Conservation (phyloP, 306 rosid genomes). For the Bauhinia variegata region DNA sequence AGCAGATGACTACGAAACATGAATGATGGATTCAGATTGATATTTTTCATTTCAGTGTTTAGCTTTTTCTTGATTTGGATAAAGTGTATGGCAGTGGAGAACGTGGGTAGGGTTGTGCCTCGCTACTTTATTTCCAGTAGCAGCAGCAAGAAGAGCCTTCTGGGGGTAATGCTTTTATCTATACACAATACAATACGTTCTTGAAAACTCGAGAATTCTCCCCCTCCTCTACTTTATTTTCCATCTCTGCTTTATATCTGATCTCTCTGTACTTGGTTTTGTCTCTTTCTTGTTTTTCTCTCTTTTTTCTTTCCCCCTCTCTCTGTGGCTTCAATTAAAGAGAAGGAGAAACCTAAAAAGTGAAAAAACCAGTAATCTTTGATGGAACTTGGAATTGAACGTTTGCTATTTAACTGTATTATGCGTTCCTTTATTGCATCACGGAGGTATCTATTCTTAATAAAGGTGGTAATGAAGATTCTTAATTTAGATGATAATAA, state of each 20-base stretch:
- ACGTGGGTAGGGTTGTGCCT: conserved; percentile 61
- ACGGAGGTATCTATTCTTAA: neutral
- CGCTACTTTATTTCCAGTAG: conserved; percentile 42
- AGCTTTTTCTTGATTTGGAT: neutral
- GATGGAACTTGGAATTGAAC: neutral
- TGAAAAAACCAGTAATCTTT: neutral
- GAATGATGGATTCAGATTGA: too few species aligned
- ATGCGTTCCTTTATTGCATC: too few species aligned
- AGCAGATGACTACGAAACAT: too few species aligned
- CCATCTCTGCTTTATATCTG: too few species aligned
- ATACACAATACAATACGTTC: conserved; percentile 15
- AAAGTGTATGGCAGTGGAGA: conserved; percentile 51
- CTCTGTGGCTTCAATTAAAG: conserved; percentile 35
- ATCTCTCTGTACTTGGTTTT: conserved; percentile 52
- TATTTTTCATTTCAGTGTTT: too few species aligned
- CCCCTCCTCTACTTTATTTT: conserved; percentile 10
- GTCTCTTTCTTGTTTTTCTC: conserved; percentile 39
- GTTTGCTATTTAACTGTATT: neutral
- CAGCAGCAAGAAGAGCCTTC: too few species aligned
- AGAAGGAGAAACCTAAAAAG: conserved; percentile 27
- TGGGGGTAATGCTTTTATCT: conserved; percentile 29
- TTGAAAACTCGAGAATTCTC: conserved; percentile 22
- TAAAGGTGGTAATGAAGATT: too few species aligned
- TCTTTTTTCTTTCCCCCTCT: neutral
- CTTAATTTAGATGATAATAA: too few species aligned